A percentile compares a stretch with the other conserved stretches of the same genome.
phyloP scores from a whole-genome alignment of 2,329 filamentous ascomycete genomes.

The Lachnellula hyalina region DNA sequence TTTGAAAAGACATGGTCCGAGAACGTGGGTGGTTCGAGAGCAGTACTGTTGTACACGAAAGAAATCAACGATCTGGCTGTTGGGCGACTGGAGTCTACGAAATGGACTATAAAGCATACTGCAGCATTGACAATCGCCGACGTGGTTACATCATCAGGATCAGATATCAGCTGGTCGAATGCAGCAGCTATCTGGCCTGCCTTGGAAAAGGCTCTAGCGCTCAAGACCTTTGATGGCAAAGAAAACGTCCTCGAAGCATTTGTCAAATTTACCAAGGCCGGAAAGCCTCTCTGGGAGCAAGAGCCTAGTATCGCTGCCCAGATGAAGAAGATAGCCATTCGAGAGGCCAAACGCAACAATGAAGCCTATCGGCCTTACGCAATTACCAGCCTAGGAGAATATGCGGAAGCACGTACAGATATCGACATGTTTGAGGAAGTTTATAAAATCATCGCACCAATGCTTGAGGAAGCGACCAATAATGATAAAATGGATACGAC shows the following conservation, averaged over 20 bases:
- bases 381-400: slow-evolving; percentile 65
- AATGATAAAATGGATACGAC: slow-evolving; percentile 61
- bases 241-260: slow-evolving; percentile 77
- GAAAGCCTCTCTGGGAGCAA: slow-evolving; percentile 50
- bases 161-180: slow-evolving; percentile 54
- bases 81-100: slow-evolving; percentile 67
- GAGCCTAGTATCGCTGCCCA: slow-evolving; percentile 51
- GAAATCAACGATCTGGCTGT: slow-evolving; percentile 72
- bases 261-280: slow-evolving; percentile 68
- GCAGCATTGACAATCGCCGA: slow-evolving; percentile 76
- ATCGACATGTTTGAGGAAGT: slow-evolving; percentile 66
- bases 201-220: slow-evolving; percentile 71
- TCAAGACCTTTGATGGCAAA: slow-evolving; percentile 93
- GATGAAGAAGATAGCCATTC: slow-evolving; percentile 73
- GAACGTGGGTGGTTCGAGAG: slow-evolving; percentile 78
- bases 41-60: slow-evolving; percentile 74
- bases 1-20: slow-evolving; percentile 85
- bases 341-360: slow-evolving; percentile 91
- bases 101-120: slow-evolving; percentile 88
- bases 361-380: slow-evolving; percentile 74
- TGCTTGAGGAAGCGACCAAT: slow-evolving; percentile 53
- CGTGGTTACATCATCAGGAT: slow-evolving; percentile 60
- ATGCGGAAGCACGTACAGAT: slow-evolving; percentile 63
- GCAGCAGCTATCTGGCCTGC: slow-evolving; percentile 71
- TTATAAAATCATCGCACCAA: slow-evolving; percentile 54